Conservation (phyloP, 345 rosid genomes). For the Diplotaxis tenuifolia region DNA sequence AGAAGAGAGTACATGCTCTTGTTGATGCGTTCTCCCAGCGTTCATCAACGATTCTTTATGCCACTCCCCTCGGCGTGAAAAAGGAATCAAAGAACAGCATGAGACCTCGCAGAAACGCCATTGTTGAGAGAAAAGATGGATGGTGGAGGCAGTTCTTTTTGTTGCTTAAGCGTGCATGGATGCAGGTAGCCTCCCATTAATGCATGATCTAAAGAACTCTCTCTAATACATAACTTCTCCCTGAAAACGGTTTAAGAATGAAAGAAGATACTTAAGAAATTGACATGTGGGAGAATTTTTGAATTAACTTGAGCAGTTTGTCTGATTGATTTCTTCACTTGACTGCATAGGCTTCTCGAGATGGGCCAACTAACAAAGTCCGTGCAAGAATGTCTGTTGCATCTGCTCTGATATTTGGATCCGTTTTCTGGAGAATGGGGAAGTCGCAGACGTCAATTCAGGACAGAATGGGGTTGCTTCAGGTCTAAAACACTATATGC, state of each 20-base stretch:
- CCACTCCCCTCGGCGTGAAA: conserved; percentile 55
- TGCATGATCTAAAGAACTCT: conserved; percentile 9
- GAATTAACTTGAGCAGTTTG: background rate
- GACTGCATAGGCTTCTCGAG: conserved; percentile 76
- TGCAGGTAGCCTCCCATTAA: conserved; percentile 63
- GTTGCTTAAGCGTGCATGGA: conserved; percentile 92
- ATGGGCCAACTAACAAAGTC: conserved; percentile 97
- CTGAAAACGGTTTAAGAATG: background rate
- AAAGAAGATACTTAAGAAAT: background rate
- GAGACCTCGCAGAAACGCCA: conserved; percentile 41
- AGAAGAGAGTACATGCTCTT: conserved; percentile 84
- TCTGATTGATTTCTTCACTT: conserved; percentile 26
- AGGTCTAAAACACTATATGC: conserved; percentile 48
- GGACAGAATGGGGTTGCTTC: conserved; percentile 97
- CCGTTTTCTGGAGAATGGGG: conserved; percentile 98
- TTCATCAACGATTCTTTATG: conserved; percentile 55
- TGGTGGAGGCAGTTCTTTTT: conserved; percentile 92
- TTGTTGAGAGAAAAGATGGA: conserved; percentile 50
- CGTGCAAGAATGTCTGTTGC: conserved; percentile 96
- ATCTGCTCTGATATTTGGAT: conserved; percentile 96
- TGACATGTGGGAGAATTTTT: background rate
- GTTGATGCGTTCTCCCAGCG: conserved; percentile 75
- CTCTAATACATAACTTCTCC: conserved; percentile 2
- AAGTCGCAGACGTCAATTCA: conserved; percentile 90
- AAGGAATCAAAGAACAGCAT: conserved; percentile 36